Percentiles rank a stretch among this genome's conserved stretches.
Evolutionary conservation across 306 rosid genomes (phyloP).

Genomic region (Vigna reflexopilosa): DNA sequence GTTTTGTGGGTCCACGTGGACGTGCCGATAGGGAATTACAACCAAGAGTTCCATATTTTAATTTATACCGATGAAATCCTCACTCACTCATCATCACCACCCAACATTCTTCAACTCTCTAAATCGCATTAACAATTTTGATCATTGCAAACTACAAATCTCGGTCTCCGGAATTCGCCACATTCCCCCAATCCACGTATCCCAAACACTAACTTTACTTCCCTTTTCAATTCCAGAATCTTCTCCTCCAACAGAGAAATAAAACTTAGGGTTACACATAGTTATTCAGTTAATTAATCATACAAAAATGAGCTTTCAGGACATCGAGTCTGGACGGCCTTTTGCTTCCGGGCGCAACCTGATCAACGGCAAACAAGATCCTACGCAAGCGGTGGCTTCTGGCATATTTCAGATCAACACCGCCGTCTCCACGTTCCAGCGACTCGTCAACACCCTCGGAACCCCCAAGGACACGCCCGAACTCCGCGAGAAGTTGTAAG

Average conservation of each 20-base stretch:
- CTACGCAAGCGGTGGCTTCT: conserved; percentile 93
- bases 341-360: conserved; percentile 66
- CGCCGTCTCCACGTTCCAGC: conserved; percentile 92
- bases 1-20: conserved; percentile 14
- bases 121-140: background rate
- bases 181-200: conserved; percentile 33
- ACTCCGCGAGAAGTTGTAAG: conserved; percentile 95
- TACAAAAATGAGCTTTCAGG: conserved; percentile 84
- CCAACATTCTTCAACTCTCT: conserved; percentile 1
- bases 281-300: background rate
- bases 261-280: conserved; percentile 44
- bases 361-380: conserved; percentile 75
- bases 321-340: conserved; percentile 78
- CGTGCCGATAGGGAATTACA: conserved; percentile 6
- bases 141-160: background rate
- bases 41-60: background rate
- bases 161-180: conserved; percentile 44
- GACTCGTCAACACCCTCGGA: conserved; percentile 97
- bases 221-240: conserved; percentile 38
- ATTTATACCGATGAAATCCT: background rate
- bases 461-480: conserved; percentile 96
- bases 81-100: background rate
- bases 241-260: background rate
- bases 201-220: conserved; percentile 33
- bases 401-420: conserved; percentile 99